Percentiles rank a stretch among this genome's conserved stretches.
Evolutionary conservation across 2,329 filamentous ascomycete genomes (phyloP).

Genomic region (Neopestalotiopsis rosae): DNA sequence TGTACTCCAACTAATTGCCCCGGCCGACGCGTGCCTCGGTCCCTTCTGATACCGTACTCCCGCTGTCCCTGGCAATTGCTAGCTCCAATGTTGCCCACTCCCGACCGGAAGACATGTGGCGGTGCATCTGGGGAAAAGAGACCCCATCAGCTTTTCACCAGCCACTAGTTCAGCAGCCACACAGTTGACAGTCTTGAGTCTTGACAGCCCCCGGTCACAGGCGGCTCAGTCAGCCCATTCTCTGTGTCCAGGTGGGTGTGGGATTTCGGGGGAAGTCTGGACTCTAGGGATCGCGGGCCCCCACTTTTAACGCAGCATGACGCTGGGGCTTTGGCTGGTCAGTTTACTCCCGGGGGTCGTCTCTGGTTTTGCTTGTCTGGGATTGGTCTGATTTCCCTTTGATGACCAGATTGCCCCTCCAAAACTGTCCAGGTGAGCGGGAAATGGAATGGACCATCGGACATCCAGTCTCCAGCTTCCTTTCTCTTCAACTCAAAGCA

Average conservation of each 20-base stretch:
- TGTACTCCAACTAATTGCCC: not conserved
- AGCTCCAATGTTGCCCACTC: not conserved
- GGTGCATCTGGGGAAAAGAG: not conserved
- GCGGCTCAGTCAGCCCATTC: not conserved
- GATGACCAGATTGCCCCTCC: not conserved
- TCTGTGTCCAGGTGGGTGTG: not conserved
- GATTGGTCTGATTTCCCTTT: conserved; percentile 5
- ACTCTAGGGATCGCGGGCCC: not conserved
- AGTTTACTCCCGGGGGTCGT: not conserved
- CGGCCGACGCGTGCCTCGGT: conserved; percentile 13
- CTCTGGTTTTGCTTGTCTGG: not conserved
- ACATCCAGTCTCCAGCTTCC: not conserved
- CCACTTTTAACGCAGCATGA: not conserved
- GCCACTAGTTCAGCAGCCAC: not conserved
- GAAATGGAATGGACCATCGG: not conserved
- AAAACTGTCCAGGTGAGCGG: conserved; percentile 11
- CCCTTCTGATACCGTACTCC: conserved; percentile 11
- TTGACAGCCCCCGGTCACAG: too few species aligned
- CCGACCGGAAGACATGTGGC: not conserved
- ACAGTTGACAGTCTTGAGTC: too few species aligned
- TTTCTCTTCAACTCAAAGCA: conserved; percentile 10
- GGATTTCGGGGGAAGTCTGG: not conserved
- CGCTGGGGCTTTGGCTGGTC: not conserved
- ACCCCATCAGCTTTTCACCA: not conserved
- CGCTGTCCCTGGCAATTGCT: too few species aligned